A percentile compares a stretch with the other conserved stretches of the same genome.
phyloP scores from a whole-genome alignment of 305 asterid genomes.

The Striga hermonthica region DNA sequence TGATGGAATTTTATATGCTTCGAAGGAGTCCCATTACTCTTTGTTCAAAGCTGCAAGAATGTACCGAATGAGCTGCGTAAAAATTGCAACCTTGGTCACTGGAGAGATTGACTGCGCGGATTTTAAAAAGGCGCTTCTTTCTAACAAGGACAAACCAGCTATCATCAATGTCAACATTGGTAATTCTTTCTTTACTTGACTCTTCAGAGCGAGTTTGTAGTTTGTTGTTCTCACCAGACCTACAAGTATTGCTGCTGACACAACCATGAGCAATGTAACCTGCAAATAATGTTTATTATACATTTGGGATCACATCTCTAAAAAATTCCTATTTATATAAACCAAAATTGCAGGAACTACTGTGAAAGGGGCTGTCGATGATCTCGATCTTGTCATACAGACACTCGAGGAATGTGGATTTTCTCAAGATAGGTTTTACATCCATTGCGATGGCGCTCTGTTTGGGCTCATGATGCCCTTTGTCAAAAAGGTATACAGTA shows the following conservation, averaged over 20 bases:
- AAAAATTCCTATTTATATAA: slow-evolving; percentile 20
- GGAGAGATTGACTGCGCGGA: slow-evolving; percentile 89
- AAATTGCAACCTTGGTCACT: slow-evolving; percentile 65
- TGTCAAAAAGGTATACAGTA: slow-evolving; percentile 59
- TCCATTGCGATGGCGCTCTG: slow-evolving; percentile 91
- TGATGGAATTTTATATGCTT: slow-evolving; percentile 87
- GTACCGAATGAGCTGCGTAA: slow-evolving; percentile 88
- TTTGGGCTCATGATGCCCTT: slow-evolving; percentile 98
- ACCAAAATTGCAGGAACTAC: slow-evolving; percentile 70
- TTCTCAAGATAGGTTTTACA: slow-evolving; percentile 77
- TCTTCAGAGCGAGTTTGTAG: too few relatives aligned
- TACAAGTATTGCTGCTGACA: too few relatives aligned
- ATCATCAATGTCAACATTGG: slow-evolving; percentile 92
- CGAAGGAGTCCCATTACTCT: slow-evolving; percentile 89
- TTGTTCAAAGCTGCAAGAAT: slow-evolving; percentile 94
- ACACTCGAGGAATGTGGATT: slow-evolving; percentile 78
- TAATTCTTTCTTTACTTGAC: slow-evolving; percentile 23
- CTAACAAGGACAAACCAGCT: slow-evolving; percentile 79
- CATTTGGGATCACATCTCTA: slow-evolving; percentile 25
- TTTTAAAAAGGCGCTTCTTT: slow-evolving; percentile 57
- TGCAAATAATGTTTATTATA: slow-evolving; percentile 1
- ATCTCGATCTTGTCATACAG: slow-evolving; percentile 85
- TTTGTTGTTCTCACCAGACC: too few relatives aligned
- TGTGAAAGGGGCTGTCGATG: slow-evolving; percentile 94
- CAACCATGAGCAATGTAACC: too few relatives aligned